Evolutionary conservation across 768 basidiomycete species (phyloP).

Genomic region (Royoungia palumana): DNA sequence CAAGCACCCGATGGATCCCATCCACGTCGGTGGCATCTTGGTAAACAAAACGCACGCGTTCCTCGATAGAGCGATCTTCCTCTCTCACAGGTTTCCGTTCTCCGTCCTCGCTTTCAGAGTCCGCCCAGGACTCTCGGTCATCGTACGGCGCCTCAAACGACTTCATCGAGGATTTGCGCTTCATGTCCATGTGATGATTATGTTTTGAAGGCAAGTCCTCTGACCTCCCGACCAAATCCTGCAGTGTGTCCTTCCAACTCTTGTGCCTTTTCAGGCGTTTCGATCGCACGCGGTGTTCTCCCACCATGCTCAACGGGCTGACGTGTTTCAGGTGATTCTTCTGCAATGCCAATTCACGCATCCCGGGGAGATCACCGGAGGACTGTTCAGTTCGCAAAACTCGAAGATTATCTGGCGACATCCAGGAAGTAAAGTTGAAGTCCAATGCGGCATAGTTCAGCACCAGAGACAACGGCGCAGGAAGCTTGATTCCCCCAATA

Average conservation of each 20-base stretch:
- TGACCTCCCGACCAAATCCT: constrained; percentile 43
- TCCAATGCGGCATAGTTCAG: constrained; percentile 91
- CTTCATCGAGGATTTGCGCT: constrained; percentile 28
- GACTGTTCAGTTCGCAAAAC: constrained; percentile 88
- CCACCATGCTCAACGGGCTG: constrained; percentile 89
- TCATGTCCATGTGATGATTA: constrained; percentile 21
- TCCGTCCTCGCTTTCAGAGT: constrained; percentile 49
- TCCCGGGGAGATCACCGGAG: constrained; percentile 70
- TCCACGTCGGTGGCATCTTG: constrained; percentile 16
- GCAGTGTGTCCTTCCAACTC: constrained; percentile 61
- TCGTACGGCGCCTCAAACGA: constrained; percentile 27
- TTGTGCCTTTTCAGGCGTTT: constrained; percentile 46
- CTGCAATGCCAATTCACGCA: constrained; percentile 67
- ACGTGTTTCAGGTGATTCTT: constrained; percentile 89
- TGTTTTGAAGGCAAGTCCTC: constrained; percentile 22
- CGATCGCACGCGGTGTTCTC: constrained; percentile 49
- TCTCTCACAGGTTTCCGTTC: constrained; percentile 51
- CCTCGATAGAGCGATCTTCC: constrained; percentile 71
- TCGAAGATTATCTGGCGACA: constrained; percentile 78
- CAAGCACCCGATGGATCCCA: constrained; percentile 27
- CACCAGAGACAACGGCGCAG: constrained; percentile 76
- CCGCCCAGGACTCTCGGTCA: constrained; percentile 52
- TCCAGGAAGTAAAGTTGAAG: constrained; percentile 99
- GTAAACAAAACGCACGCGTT: constrained; percentile 65
- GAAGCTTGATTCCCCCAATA: constrained; percentile 43